A percentile compares a stretch with the other conserved stretches of the same genome.
These are phyloP conservation scores for Simplicillium aogashimaense DNA, from an alignment of 2,329 filamentous ascomycete genomes.

Conservation along the genomic window DNA sequence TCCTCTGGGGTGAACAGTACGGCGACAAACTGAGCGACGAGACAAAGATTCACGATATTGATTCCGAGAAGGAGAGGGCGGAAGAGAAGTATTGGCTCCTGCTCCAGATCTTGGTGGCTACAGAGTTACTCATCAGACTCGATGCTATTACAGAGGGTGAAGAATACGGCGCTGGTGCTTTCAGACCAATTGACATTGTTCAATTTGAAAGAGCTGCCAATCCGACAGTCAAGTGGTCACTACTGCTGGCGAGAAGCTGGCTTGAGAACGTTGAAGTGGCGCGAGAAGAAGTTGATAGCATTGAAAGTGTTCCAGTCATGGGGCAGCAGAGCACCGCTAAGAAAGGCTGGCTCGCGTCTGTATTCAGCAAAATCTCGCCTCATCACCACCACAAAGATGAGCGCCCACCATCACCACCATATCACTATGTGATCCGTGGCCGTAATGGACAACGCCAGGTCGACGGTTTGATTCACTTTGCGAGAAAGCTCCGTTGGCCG, in stretches of 20 bases:
- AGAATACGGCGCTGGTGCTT: constrained; percentile 39
- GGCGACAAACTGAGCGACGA: constrained; percentile 44
- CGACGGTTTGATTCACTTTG: constrained; percentile 53
- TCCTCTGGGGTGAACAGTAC: constrained; percentile 52
- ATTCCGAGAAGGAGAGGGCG: constrained; percentile 38
- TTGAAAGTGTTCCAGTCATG: constrained; percentile 3
- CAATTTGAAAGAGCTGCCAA: constrained; percentile 54
- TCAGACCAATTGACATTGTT: constrained; percentile 46
- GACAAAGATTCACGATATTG: constrained; percentile 38
- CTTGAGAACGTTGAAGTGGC: constrained; percentile 57
- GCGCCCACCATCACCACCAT: constrained; percentile 19
- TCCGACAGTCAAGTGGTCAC: constrained; percentile 54
- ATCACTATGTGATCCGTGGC: constrained; percentile 41
- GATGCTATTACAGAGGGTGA: constrained; percentile 54
- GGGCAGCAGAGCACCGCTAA: constrained; percentile 10
- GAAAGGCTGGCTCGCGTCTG: constrained; percentile 42
- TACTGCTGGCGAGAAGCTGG: constrained; percentile 55
- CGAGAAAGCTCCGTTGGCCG: constrained; percentile 52
- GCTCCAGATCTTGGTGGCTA: constrained; percentile 54
- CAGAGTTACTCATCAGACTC: constrained; percentile 54
- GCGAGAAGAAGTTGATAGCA: constrained; percentile 23
- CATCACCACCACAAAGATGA: constrained; percentile 28
- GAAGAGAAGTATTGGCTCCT: constrained; percentile 59
- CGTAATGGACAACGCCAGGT: constrained; percentile 49
- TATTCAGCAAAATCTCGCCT: constrained; percentile 42